Base-by-base conservation (phyloP, 176 grass and related monocot species). In the Ampelocalamus luodianensis region DNA sequence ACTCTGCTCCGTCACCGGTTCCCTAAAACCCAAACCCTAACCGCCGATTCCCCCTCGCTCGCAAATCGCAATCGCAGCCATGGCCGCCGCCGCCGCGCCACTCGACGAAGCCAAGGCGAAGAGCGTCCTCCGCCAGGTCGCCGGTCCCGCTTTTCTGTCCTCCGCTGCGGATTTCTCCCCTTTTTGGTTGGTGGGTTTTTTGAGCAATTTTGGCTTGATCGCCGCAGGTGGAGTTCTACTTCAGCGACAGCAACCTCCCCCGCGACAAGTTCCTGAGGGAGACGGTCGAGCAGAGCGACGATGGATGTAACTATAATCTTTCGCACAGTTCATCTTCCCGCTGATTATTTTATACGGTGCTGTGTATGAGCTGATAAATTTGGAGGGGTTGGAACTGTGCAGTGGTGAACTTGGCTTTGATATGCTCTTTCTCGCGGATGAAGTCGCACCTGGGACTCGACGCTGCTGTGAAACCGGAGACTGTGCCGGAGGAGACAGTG, bases 321-420 rank as follows among this genome's bases (percentile, higher is more conserved):
- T 74, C 22, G 38, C 49, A 22, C 13, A 61, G 4, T 8, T 22
- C 68, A 45, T 43, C 8, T 91, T 5, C 20, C 23, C 0, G 46
- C 5, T 15, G 10, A 43, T 78, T 61, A 8, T 8, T 62, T 63
- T 58, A 34, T 34, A 34, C 49, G 5, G 17, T 86, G n/a, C 36
- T 71, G 12, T 67, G 24, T 4, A 40, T 51, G 23, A 15, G 22
- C 10, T 59, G 13, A 48, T 82, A 27, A 86, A 53, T 48, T 69
- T 40, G 8, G 24, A 20, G 34, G 40, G 26, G 36, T n/a, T 58
- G 65, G 27, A 26, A 56, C 16, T 72, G 27, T 60, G 54, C 83
- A 94, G 94, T 90, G 92, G 88, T 94, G 68, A 97, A 85, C 81
- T 88, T 97, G 86, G 82, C 92, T 26, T 72, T 97, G 85, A 87